A percentile compares a stretch with the other conserved stretches of the same genome.
Evolutionary conservation across 768 basidiomycete species (phyloP).

Genomic region (Sporobolomyces roseus): DNA sequence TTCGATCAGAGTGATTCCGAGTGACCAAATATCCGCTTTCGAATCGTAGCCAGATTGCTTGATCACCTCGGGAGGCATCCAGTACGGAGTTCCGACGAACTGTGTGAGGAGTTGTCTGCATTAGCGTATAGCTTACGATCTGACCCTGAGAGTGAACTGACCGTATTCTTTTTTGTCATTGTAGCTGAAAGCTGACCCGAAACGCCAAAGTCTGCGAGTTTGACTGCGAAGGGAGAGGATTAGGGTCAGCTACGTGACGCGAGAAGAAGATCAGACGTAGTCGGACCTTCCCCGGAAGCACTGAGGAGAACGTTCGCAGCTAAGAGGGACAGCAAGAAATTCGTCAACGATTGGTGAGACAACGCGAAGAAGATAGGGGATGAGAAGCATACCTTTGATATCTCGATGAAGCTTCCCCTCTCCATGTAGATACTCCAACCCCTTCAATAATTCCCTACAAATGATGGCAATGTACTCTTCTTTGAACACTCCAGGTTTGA

Average conservation of each 20-base stretch:
- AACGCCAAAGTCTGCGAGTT: conserved; percentile 97
- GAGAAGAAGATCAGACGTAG: not conserved
- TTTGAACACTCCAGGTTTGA: conserved; percentile 96
- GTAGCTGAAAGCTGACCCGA: conserved; percentile 94
- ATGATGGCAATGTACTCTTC: conserved; percentile 99
- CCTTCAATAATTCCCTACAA: conserved; percentile 80
- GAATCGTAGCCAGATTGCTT: conserved; percentile 99
- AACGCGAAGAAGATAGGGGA: too few relatives aligned
- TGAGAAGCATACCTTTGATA: conserved; percentile 72
- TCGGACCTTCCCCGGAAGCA: conserved; percentile 67
- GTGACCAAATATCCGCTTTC: conserved; percentile 98
- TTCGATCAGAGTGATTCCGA: conserved; percentile 96
- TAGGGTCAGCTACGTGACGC: too few relatives aligned
- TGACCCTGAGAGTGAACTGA: too few relatives aligned
- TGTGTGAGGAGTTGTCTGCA: conserved; percentile 8
- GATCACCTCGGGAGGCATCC: conserved; percentile 99
- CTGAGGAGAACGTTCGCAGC: conserved; percentile 92
- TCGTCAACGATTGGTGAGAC: too few relatives aligned
- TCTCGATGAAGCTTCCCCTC: conserved; percentile 98
- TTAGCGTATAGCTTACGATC: too few relatives aligned
- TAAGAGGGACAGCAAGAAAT: conserved; percentile 47
- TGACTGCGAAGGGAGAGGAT: conserved; percentile 56
- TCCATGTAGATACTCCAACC: conserved; percentile 89
- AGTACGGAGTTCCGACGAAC: conserved; percentile 67
- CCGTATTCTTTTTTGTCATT: conserved; percentile 89